Percentiles rank a stretch among this genome's conserved stretches.
These are phyloP conservation scores for Botryotinia narcissicola DNA, from an alignment of 2,329 filamentous ascomycete genomes.

Conservation along the genomic window DNA sequence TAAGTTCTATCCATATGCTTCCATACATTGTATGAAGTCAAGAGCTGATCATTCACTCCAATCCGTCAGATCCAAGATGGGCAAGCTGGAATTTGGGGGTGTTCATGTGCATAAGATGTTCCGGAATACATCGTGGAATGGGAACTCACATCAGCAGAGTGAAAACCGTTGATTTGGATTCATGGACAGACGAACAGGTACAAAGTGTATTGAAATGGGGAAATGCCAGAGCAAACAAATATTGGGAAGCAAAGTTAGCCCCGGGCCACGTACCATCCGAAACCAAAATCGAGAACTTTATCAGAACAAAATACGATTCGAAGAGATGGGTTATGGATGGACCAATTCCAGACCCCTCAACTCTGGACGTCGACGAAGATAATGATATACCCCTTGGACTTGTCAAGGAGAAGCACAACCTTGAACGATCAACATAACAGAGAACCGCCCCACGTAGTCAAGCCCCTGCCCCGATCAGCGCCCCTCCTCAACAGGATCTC, in stretches of 20 bases:
- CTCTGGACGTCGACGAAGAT: constrained; percentile 78
- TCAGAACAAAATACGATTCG: constrained; percentile 96
- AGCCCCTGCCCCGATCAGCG: constrained; percentile 36
- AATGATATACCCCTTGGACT: constrained; percentile 70
- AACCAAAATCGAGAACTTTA: constrained; percentile 99
- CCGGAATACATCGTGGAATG: constrained; percentile 97
- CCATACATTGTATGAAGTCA: not conserved
- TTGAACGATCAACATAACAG: constrained; percentile 49
- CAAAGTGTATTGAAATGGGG: constrained; percentile 94
- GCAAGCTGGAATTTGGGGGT: constrained; percentile 98
- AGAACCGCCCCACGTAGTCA: constrained; percentile 33
- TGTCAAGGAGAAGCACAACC: constrained; percentile 64
- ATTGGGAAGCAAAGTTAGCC: constrained; percentile 95
- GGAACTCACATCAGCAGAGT: constrained; percentile 97
- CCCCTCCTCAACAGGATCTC: constrained; percentile 66
- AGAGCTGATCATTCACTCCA: not conserved
- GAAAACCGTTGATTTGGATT: constrained; percentile 96
- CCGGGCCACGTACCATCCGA: constrained; percentile 90
- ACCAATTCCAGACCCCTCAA: constrained; percentile 86
- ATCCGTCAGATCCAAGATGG: constrained; percentile 84
- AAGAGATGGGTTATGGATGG: constrained; percentile 99
- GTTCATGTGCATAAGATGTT: constrained; percentile 97
- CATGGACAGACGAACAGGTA: constrained; percentile 98
- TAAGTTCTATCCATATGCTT: constrained; percentile 46
- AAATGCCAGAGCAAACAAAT: constrained; percentile 94